Evolutionary conservation across 2,329 filamentous ascomycete genomes (phyloP), one percentile per base, ranked within the genome.

Genomic region (Coniochaeta sp.): DNA sequence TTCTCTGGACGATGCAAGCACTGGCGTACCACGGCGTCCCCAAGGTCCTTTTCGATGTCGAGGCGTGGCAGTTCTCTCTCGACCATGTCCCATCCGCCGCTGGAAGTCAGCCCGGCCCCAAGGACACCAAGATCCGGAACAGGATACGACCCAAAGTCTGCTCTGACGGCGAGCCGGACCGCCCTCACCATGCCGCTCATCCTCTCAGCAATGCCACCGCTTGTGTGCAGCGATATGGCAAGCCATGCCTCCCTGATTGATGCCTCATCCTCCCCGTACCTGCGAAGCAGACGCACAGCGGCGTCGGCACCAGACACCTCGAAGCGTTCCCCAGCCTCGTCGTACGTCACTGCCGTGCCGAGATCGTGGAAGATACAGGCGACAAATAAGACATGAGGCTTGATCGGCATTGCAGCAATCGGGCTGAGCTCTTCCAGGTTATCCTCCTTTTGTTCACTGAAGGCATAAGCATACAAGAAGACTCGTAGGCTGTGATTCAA

Each of bases 361-460:
- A 75, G 64, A 64, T 75, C 73, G 60, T 76, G 73, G 52, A 70
- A 70, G 19, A 74, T 66, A 50, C 71, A 68, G 0, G 72, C 71
- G 6, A 73, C 69, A 55, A 76, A 75, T 22, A 76, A 65, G 17
- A 71, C 61, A 44, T 63, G 61, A 1, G 63, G 59, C 12, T 43
- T 58, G 11, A 38, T 47, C 28, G 36, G 28, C 19, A 47, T 3
- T n/a, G 43, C 17, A 24, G 14, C 57, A 43, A 43, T 33, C 9
- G 55, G 50, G 50, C 38, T 26, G 19, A 44, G 19, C 22, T 52
- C n/a, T 19, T 57, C 40, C 16, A 36, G 12, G 58, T 16, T 47
- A 34, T 60, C 58, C 33, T 62, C 60, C 6, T 58, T 26, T n/a
- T 55, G 61, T 14, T 57, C 50, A 5, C 58, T 33, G 26, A 64